Base-by-base conservation (phyloP, 2,329 filamentous ascomycete genomes). In the Dothideomycetes sp. region DNA sequence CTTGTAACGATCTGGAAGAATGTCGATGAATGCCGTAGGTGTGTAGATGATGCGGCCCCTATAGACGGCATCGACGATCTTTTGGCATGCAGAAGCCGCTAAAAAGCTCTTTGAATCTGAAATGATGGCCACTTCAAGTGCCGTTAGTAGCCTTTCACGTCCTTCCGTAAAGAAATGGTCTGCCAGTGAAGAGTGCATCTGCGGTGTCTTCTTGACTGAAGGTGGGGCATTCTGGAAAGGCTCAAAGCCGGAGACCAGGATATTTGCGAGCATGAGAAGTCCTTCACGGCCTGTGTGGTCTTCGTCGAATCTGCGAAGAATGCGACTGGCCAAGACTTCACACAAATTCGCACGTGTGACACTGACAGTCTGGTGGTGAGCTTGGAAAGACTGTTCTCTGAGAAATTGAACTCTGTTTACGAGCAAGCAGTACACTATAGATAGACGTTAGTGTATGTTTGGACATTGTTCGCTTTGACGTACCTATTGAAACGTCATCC, bases 1-100 rank as follows among this genome's bases (percentile, higher is more conserved):
- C 63, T 91, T 91, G 67, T 91, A 93, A 51, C 82, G 78, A 57
- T 91, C 85, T 1, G 85, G 84, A 33, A 93, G 77, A 44, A 93
- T 82, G 58, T 91, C 82, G 58, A 89, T 76, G 56, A 85, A 87
- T 0, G 79, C 78, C 0, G 80, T 84, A 0, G 85, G 85, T 1
- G 84, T 89, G 56, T 91, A 91, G 24, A 87, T 79, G 46, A 93
- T 74, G 23, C 82, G 73, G 4, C 85, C 85, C 28, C 80, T 77
- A 54, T 89, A 91, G 32, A 93, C 86, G 34, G 84, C 84, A 49
- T 84, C 76, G 20, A 91, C 80, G 15, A 93, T 82, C 60, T 82
- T 83, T 56, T 88, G 82, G 47, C 82, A 88, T 3, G 84, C 81
- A 1, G 82, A 82, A 28, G 82, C 80, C 58, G 78, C 80, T 23